Evolutionary conservation across 805 yeast genomes (phyloP), one percentile per base, ranked within the genome.

Genomic region (Yamadazyma takamatsuzukensis): DNA sequence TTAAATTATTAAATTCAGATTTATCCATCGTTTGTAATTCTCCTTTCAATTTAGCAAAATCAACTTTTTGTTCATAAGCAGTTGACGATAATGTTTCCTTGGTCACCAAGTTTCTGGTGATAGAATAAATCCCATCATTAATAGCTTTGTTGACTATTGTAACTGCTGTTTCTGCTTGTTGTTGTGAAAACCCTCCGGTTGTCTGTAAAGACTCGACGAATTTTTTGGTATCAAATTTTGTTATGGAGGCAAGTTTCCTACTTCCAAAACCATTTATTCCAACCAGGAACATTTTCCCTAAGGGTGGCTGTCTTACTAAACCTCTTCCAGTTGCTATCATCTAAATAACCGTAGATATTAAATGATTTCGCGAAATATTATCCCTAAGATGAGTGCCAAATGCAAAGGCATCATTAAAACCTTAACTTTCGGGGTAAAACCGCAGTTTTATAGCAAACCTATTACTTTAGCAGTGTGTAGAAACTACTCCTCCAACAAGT

Each of bases 51-150:
- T 90, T 90, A 23, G 96, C 93, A 69, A 93, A 90, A 53, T 93
- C 97, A 19, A 93, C 97, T 48, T 90, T 86, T 50, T 93, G 97
- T 54, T 90, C 96, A 57, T 93, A 93, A 3, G 96, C 83, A 51
- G 88, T 74, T 44, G 88, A 79, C 18, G 85, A 78, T 27, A 90
- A 70, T 27, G 81, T 78, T 47, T 88, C 96, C 47, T 87, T 81
- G 16, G 88, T 77, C n/a, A 90, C 95, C 36, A 90, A 62, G 49
- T 83, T 83, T 23, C 80, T 70, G 7, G 89, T 78, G 16, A 87
- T 79, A 35, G 82, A 76, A 15, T 73, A 72, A 18, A 88, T 78
- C 4, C 96, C 93, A 42, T 86, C 93, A 47, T 80, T 79, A 18
- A 90, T 73, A 0, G 95, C 87, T 28, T 72, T 68, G 24, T 81